phyloP scores from a whole-genome alignment of 805 yeast genomes.

The Metahyphopichia silvanorum region DNA sequence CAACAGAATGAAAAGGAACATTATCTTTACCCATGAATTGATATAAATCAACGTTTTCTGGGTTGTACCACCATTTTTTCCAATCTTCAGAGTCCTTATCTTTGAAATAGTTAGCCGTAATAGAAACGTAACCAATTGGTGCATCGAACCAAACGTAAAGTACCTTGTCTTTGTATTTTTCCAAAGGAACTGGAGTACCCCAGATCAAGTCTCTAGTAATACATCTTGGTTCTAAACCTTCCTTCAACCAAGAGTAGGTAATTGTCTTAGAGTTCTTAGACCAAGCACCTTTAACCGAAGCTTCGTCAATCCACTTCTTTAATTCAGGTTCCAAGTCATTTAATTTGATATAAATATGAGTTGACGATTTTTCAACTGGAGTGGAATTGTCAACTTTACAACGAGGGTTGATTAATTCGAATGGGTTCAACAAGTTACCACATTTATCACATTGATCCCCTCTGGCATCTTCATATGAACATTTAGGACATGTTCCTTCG shows the following conservation, averaged over 20 bases:
- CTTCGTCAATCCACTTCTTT: constrained; percentile 65
- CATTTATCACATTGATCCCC: constrained; percentile 99
- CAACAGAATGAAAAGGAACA: constrained; percentile 98
- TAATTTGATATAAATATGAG: constrained; percentile 79
- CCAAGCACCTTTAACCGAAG: constrained; percentile 80
- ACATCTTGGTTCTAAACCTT: constrained; percentile 90
- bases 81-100: constrained; percentile 47
- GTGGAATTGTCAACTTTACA: constrained; percentile 87
- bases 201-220: constrained; percentile 95
- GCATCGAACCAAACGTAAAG: constrained; percentile 99
- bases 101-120: constrained; percentile 82
- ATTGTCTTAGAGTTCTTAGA: constrained; percentile 86
- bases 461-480: constrained; percentile 94
- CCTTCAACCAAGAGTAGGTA: constrained; percentile 90
- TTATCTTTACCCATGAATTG: constrained; percentile 99
- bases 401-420: constrained; percentile 90
- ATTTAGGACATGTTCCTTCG: constrained; percentile 96
- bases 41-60: constrained; percentile 82
- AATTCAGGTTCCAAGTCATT: constrained; percentile 80
- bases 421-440: constrained; percentile 85
- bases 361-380: constrained; percentile 78
- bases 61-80: constrained; percentile 92
- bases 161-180: constrained; percentile 83
- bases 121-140: constrained; percentile 92
- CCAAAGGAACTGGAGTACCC: constrained; percentile 98